These are phyloP conservation scores for Rosa rugosa DNA, from an alignment of 306 rosid genomes.

Conservation along the genomic window DNA sequence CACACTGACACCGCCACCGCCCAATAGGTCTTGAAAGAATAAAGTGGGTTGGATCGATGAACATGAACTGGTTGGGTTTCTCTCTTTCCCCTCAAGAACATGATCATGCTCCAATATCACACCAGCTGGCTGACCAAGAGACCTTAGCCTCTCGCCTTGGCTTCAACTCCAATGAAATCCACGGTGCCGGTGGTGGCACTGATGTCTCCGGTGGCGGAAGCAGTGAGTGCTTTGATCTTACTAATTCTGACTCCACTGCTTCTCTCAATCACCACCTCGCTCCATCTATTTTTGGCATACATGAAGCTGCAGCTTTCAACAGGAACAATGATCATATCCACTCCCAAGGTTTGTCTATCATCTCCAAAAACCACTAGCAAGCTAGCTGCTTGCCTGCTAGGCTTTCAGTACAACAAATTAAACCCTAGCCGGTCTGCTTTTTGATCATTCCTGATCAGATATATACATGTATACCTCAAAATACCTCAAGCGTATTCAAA, in stretches of 20 bases:
- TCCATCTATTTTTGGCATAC: conserved; percentile 51
- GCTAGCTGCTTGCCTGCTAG: neutral
- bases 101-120: conserved; percentile 26
- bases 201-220: conserved; percentile 33
- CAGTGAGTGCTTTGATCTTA: conserved; percentile 58
- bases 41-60: neutral
- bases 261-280: conserved; percentile 52
- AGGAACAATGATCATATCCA: conserved; percentile 31
- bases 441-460: conserved; percentile 1
- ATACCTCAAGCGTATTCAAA: neutral
- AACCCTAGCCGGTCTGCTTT: neutral
- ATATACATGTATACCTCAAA: neutral
- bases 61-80: conserved; percentile 85
- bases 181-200: conserved; percentile 15
- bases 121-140: conserved; percentile 20
- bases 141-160: conserved; percentile 38
- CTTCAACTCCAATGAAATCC: conserved; percentile 58
- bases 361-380: neutral
- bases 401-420: neutral
- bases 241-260: conserved; percentile 36
- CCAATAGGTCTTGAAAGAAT: neutral
- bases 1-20: neutral
- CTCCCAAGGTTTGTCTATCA: conserved; percentile 40
- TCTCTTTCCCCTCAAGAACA: conserved; percentile 81
- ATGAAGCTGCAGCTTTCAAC: conserved; percentile 44